Percentiles rank a stretch among this genome's conserved stretches.
These are phyloP conservation scores for Coniella vitis DNA, from an alignment of 2,329 filamentous ascomycete genomes.

Conservation along the genomic window DNA sequence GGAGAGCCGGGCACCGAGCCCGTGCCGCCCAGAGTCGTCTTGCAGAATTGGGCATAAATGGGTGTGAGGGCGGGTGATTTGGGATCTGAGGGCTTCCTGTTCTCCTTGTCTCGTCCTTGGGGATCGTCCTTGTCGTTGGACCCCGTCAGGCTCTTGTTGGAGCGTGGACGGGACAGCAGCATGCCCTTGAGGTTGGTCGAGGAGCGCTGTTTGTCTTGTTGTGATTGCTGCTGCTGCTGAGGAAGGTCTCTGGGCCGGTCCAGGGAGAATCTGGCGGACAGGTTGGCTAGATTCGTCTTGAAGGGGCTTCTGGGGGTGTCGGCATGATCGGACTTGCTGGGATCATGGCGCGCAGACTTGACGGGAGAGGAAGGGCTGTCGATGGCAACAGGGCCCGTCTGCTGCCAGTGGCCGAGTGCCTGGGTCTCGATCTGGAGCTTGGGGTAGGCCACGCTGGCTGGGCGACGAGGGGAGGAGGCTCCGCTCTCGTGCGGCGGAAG, in stretches of 20 bases:
- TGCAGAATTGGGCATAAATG: constrained; percentile 72
- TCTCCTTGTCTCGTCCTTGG: constrained; percentile 69
- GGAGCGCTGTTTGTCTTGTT: constrained; percentile 71
- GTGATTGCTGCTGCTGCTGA: constrained; percentile 42
- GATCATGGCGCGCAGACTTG: constrained; percentile 2
- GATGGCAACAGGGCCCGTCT: constrained; percentile 1
- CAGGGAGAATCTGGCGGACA: constrained; percentile 35
- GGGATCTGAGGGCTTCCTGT: constrained; percentile 56
- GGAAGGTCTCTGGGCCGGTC: constrained; percentile 21
- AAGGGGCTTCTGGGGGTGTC: constrained; percentile 29
- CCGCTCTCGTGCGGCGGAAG: not conserved
- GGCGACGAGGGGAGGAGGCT: not conserved
- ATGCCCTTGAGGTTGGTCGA: constrained; percentile 72
- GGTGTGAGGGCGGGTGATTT: constrained; percentile 48
- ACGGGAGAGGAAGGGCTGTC: constrained; percentile 9
- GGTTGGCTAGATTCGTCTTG: constrained; percentile 36
- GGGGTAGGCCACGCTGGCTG: constrained; percentile 10
- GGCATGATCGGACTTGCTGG: not conserved
- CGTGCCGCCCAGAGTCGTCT: constrained; percentile 27
- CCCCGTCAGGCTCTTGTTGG: constrained; percentile 59
- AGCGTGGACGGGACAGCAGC: constrained; percentile 68
- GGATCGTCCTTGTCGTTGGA: constrained; percentile 44
- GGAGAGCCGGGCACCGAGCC: constrained; percentile 14
- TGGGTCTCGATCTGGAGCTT: constrained; percentile 9
- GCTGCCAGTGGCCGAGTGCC: constrained; percentile 2